Percentiles rank a stretch among this genome's conserved stretches.
phyloP scores from a whole-genome alignment of 352 stramenopile species.

The Phytophthora idaei region DNA sequence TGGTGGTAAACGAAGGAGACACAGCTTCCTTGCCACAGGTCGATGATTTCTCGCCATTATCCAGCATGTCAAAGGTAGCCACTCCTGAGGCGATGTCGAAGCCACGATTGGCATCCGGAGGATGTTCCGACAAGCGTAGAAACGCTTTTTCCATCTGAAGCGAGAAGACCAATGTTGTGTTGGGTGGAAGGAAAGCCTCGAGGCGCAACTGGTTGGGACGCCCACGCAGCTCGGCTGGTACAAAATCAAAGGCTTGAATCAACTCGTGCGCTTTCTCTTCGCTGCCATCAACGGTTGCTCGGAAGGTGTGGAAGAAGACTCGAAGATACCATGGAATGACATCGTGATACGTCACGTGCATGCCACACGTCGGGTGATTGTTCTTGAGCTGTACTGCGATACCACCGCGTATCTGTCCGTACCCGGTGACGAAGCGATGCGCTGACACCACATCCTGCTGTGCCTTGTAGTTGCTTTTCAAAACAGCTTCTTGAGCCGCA shows the following conservation, averaged over 20 bases:
- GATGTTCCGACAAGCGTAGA: slow-evolving; percentile 80
- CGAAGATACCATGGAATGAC: slow-evolving; percentile 84
- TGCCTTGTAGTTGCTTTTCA: slow-evolving; percentile 11
- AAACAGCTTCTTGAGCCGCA: slow-evolving; percentile 9
- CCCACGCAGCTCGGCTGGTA: slow-evolving; percentile 59
- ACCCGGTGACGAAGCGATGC: slow-evolving; percentile 81
- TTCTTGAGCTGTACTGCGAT: slow-evolving; percentile 73
- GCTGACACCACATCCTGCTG: slow-evolving; percentile 49
- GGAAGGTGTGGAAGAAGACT: slow-evolving; percentile 80
- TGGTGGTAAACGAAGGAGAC: slow-evolving; percentile 31
- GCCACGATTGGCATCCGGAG: slow-evolving; percentile 85
- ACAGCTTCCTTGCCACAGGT: slow-evolving; percentile 17
- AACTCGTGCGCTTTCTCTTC: slow-evolving; percentile 20
- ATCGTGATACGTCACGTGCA: slow-evolving; percentile 75
- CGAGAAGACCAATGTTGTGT: slow-evolving; percentile 63
- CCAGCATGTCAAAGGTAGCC: slow-evolving; percentile 45
- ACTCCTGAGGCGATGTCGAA: slow-evolving; percentile 81
- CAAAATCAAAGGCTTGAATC: slow-evolving; percentile 50
- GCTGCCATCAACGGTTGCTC: slow-evolving; percentile 12
- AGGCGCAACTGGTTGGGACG: slow-evolving; percentile 68
- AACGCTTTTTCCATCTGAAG: slow-evolving; percentile 86
- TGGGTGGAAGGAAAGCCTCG: slow-evolving; percentile 54
- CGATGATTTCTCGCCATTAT: background rate
- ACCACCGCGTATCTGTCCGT: slow-evolving; percentile 76
- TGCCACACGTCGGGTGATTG: slow-evolving; percentile 48